Base-by-base conservation (phyloP, 768 basidiomycete genomes). In the Russula foetens region DNA sequence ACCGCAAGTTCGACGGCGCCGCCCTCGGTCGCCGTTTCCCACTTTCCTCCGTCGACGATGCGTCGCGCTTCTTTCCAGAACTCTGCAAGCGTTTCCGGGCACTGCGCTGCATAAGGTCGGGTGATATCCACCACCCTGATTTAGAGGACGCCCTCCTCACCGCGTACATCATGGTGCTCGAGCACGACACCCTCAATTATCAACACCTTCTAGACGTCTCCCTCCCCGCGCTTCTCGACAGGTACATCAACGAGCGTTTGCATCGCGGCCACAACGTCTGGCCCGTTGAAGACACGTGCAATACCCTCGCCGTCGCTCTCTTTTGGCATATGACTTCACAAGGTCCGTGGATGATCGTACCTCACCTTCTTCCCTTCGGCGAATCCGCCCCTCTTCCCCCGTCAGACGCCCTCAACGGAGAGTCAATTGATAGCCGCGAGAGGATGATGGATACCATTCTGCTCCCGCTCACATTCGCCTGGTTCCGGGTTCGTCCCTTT, bases 1-100 rank as follows among this genome's bases (percentile, higher is more conserved):
- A 70, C 29, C 67, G 66, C 65, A 85, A 86, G 66, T 94, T 91
- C 69, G 91, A 94, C 70, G 67, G 75, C 35, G 68, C 72, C 12
- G 75, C 83, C 11, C 76, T 77, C 1, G 57, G 72, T 31, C 76
- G 80, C 23, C 79, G 86, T 11, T 71, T 86, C 29, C 79, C 80
- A 7, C 39, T 70, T 11, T 71, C 74, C 8, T 64, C 71, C n/a
- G 67, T 75, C 33, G 70, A 76, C 0, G 70, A 76, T 0, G 73
- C 84, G 12, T 61, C 66, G 2, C 72, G 74, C 6, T 72, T 88
- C 29, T 78, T 85, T 35, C 71, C 76, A 53, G 62, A 64, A 41
- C 60, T 67, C 45, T 29, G 44, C 47, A 38, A 31, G 45, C 65
- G 65, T 12, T 61, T 61, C 47, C 47, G 15, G 5, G 63, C 63